Conservation (phyloP, 371 early-diverging fungal species). For the Lichtheimia corymbifera region DNA sequence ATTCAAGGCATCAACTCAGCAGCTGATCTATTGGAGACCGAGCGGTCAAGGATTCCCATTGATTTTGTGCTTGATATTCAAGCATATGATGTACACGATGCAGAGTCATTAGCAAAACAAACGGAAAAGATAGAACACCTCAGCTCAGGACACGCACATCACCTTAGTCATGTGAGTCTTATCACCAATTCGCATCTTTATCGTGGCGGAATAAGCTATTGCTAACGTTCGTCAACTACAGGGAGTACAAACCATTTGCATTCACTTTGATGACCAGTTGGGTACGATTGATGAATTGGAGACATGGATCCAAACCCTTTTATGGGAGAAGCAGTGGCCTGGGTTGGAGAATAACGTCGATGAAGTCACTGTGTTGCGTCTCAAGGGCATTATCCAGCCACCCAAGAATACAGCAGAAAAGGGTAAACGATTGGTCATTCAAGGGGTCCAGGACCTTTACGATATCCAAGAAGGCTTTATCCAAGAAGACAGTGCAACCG, state of each 20-base stretch:
- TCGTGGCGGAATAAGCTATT: constrained; percentile 3
- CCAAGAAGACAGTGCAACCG: constrained; percentile 38
- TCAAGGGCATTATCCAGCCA: constrained; percentile 79
- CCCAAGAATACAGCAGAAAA: constrained; percentile 31
- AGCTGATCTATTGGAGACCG: constrained; percentile 59
- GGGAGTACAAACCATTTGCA: constrained; percentile 58
- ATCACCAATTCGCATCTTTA: background rate
- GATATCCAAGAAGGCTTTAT: constrained; percentile 72
- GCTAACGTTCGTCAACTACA: constrained; percentile 14
- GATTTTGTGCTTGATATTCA: constrained; percentile 77
- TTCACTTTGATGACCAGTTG: constrained; percentile 41
- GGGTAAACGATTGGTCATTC: constrained; percentile 64
- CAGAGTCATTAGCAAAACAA: constrained; percentile 32
- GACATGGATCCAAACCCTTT: constrained; percentile 84
- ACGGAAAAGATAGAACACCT: constrained; percentile 36
- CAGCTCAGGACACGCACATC: constrained; percentile 33
- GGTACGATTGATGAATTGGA: constrained; percentile 59
- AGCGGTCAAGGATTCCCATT: constrained; percentile 69
- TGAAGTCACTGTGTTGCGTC: constrained; percentile 68
- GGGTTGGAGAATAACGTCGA: constrained; percentile 15
- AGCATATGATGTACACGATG: constrained; percentile 64
- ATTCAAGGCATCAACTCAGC: constrained; percentile 61
- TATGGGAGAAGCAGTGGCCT: constrained; percentile 86
- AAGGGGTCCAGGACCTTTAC: constrained; percentile 92
- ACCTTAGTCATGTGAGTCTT: constrained; percentile 43